Conservation (phyloP, 306 rosid species). For the Herpetospermum pedunculosum region DNA sequence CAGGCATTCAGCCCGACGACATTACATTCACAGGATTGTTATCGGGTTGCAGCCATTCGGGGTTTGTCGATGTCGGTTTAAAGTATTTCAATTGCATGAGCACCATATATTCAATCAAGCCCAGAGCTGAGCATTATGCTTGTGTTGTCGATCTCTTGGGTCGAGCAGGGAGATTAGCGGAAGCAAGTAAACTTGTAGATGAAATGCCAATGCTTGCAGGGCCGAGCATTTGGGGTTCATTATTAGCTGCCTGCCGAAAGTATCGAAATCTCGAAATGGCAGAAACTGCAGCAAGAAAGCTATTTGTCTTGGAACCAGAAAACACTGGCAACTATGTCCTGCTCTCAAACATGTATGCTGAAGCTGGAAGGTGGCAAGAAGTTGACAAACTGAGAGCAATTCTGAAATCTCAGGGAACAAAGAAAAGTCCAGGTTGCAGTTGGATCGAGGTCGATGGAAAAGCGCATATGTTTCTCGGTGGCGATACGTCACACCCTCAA, state of each 20-base stretch:
- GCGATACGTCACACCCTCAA: slow-evolving; percentile 45
- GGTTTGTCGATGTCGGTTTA: slow-evolving; percentile 55
- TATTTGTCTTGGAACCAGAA: slow-evolving; percentile 61
- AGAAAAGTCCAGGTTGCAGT: slow-evolving; percentile 72
- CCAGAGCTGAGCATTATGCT: slow-evolving; percentile 65
- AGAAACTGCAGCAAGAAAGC: slow-evolving; percentile 42
- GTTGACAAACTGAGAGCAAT: slow-evolving; percentile 53
- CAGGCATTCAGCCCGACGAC: slow-evolving; percentile 39
- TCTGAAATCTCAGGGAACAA: slow-evolving; percentile 40
- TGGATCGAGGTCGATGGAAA: slow-evolving; percentile 45
- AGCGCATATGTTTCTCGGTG: slow-evolving; percentile 52
- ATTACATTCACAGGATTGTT: slow-evolving; percentile 64
- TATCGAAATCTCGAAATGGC: slow-evolving; percentile 57
- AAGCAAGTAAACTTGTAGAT: slow-evolving; percentile 42
- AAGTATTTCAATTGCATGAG: slow-evolving; percentile 48
- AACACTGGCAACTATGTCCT: slow-evolving; percentile 72
- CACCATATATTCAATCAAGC: slow-evolving; percentile 22
- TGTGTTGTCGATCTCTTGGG: slow-evolving; percentile 82
- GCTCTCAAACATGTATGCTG: slow-evolving; percentile 68
- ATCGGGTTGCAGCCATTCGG: slow-evolving; percentile 67
- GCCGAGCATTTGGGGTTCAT: slow-evolving; percentile 74
- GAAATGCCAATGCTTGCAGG: slow-evolving; percentile 65
- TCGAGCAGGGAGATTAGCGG: slow-evolving; percentile 44
- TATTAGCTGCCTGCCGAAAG: slow-evolving; percentile 62
- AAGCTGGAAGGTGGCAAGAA: slow-evolving; percentile 60